These are phyloP conservation scores for Diospyros kaki DNA, from an alignment of 148 eudicot genomes.

Conservation along the genomic window DNA sequence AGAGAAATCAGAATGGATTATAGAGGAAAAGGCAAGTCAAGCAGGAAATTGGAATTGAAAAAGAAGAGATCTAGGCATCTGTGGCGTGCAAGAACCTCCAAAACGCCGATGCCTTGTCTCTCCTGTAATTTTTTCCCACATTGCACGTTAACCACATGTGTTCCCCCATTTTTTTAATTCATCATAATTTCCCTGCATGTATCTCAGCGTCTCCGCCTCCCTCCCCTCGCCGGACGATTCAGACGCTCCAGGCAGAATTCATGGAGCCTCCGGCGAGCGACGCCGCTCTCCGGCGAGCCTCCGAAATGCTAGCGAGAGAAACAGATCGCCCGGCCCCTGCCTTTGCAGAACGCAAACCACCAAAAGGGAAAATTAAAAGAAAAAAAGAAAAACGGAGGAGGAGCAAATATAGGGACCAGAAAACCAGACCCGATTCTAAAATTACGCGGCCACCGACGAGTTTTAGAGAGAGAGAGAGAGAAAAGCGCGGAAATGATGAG, in stretches of 20 bases:
- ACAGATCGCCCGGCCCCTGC: background rate
- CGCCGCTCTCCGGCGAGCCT: slow-evolving; percentile 7
- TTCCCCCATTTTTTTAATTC: slow-evolving; percentile 9
- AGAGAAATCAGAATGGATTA: slow-evolving; percentile 50
- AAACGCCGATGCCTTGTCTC: slow-evolving; percentile 27
- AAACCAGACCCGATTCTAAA: no score
- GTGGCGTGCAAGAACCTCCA: slow-evolving; percentile 76
- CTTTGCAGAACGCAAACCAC: background rate
- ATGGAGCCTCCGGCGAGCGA: slow-evolving; percentile 22
- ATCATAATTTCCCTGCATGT: background rate
- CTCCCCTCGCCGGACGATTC: background rate
- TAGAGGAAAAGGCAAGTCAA: slow-evolving; percentile 67
- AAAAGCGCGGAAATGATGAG: no score
- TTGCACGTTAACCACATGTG: slow-evolving; percentile 62
- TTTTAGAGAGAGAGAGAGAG: no score
- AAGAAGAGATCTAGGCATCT: slow-evolving; percentile 51
- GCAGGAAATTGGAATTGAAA: background rate
- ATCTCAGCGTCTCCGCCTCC: background rate
- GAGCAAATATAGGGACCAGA: no score
- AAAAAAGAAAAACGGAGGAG: no score
- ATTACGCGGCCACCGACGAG: no score
- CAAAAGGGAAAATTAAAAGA: background rate
- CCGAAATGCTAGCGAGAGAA: slow-evolving; percentile 3
- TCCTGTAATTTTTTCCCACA: slow-evolving; percentile 31
- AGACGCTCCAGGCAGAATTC: slow-evolving; percentile 16